Evolutionary conservation across 108 stramenopile genomes (phyloP).

Genomic region (Skeletonema potamos): DNA sequence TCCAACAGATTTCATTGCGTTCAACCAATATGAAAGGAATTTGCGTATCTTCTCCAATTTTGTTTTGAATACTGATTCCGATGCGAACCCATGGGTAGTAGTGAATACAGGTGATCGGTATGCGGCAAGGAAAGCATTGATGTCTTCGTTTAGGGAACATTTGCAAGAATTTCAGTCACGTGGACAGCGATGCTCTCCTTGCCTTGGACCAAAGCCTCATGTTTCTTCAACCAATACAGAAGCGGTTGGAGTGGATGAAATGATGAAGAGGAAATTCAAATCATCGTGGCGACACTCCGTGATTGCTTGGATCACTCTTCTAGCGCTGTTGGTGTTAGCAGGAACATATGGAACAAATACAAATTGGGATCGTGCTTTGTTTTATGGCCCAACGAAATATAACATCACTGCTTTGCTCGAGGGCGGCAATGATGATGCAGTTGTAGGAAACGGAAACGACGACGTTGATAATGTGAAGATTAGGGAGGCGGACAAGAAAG

Average conservation of each 20-base stretch:
- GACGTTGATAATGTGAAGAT: not conserved
- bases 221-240: slow-evolving; percentile 6
- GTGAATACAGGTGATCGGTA: slow-evolving; percentile 38
- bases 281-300: slow-evolving; percentile 23
- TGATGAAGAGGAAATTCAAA: slow-evolving; percentile 33
- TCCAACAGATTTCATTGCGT: slow-evolving; percentile 81
- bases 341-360: slow-evolving; percentile 30
- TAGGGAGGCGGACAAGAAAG: slow-evolving; percentile 1
- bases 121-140: slow-evolving; percentile 57
- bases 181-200: slow-evolving; percentile 21
- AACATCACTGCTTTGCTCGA: slow-evolving; percentile 39
- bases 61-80: slow-evolving; percentile 60
- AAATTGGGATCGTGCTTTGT: slow-evolving; percentile 24
- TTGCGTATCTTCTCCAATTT: slow-evolving; percentile 58
- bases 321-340: slow-evolving; percentile 27
- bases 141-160: slow-evolving; percentile 59
- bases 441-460: not conserved
- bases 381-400: slow-evolving; percentile 14
- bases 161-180: slow-evolving; percentile 36
- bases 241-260: slow-evolving; percentile 29
- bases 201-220: slow-evolving; percentile 9
- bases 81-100: slow-evolving; percentile 27
- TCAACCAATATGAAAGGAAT: slow-evolving; percentile 72
- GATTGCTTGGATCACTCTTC: slow-evolving; percentile 25
- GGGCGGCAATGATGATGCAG: slow-evolving; percentile 12